A percentile compares a stretch with the other conserved stretches of the same genome.
phyloP scores from a whole-genome alignment of 352 stramenopile genomes.

The Phytophthora rubi region DNA sequence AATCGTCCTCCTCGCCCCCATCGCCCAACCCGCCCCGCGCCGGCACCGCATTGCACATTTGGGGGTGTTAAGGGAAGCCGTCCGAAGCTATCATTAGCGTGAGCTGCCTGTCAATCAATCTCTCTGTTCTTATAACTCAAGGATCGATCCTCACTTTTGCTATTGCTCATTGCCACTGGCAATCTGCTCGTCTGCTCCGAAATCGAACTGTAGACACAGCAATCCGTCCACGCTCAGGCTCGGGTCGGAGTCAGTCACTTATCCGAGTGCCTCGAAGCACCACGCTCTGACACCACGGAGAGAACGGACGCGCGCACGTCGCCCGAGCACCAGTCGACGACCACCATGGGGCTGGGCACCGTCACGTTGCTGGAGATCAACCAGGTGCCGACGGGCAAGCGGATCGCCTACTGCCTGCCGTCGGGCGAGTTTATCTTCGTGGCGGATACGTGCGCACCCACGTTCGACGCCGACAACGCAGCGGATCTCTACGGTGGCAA shows the following conservation, averaged over 20 bases:
- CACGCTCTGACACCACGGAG: not conserved
- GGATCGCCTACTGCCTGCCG: slow-evolving; percentile 71
- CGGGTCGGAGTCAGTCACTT: slow-evolving; percentile 17
- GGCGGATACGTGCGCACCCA: slow-evolving; percentile 48
- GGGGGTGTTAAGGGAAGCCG: slow-evolving; percentile 16
- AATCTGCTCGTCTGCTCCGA: slow-evolving; percentile 1
- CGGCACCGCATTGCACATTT: slow-evolving; percentile 18
- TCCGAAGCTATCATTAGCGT: slow-evolving; percentile 44
- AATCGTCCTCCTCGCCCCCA: slow-evolving; percentile 35
- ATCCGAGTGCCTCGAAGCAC: slow-evolving; percentile 22
- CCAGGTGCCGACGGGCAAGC: slow-evolving; percentile 49
- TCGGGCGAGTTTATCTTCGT: slow-evolving; percentile 82
- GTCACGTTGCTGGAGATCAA: slow-evolving; percentile 76
- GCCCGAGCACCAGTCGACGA: slow-evolving; percentile 7
- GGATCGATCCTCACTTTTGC: not conserved
- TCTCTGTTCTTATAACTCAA: slow-evolving; percentile 40
- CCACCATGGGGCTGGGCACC: slow-evolving; percentile 51
- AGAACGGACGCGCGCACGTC: slow-evolving; percentile 17
- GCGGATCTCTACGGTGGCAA: slow-evolving; percentile 68
- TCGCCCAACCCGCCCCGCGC: slow-evolving; percentile 31
- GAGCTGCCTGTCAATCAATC: slow-evolving; percentile 35
- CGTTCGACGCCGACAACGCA: slow-evolving; percentile 42
- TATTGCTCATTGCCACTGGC: not conserved
- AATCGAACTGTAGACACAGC: slow-evolving; percentile 15
- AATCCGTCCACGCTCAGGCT: not conserved